Base-by-base conservation (phyloP, 2,329 filamentous ascomycete genomes). In the Diaporthe ilicicola region DNA sequence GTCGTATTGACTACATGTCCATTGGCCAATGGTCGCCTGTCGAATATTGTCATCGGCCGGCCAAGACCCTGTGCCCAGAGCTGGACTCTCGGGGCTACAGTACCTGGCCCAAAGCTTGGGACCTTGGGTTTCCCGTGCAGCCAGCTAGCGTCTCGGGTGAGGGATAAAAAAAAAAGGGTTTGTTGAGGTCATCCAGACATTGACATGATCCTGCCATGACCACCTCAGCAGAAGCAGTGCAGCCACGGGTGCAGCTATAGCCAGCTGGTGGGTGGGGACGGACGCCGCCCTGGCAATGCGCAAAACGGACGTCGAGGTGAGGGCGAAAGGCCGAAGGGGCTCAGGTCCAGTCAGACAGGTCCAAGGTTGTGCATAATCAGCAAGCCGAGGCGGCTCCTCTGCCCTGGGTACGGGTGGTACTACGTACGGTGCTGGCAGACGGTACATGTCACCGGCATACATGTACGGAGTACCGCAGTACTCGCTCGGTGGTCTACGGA, bases 41-140 rank as follows among this genome's bases (percentile, higher is more conserved):
- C 50, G 56, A 44, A 69, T 37, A 69, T 71, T 71, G 55, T 64
- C 70, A 71, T 69, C 55, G 70, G 53, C 70, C 29, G 27, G 65
- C 70, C 65, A 61, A 69, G 69, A 22, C 69, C 37, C 55, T 15
- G 42, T 69, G 48, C 27, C 48, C 56, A 65, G 59, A 70, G 22
- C 65, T 68, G 42, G 54, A 15, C 29, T n/a, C 10, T 48, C 13
- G 24, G 56, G 27, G 17, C 39, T 61, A n/a, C n/a, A n/a, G n/a
- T n/a, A n/a, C n/a, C 17, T 44, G 13, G 55, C 54, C 53, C 10
- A 44, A 10, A n/a, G n/a, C 51, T 51, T 29, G 17, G 24, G 1
- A 55, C 27, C 9, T n/a, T 67, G 64, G 62, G 29, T 66, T 51
- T 22, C 32, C 27, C 39, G 32, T n/a, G n/a, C 12, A 17, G n/a